phyloP scores from a whole-genome alignment of 306 rosid genomes.

The Potentilla sterilis region DNA sequence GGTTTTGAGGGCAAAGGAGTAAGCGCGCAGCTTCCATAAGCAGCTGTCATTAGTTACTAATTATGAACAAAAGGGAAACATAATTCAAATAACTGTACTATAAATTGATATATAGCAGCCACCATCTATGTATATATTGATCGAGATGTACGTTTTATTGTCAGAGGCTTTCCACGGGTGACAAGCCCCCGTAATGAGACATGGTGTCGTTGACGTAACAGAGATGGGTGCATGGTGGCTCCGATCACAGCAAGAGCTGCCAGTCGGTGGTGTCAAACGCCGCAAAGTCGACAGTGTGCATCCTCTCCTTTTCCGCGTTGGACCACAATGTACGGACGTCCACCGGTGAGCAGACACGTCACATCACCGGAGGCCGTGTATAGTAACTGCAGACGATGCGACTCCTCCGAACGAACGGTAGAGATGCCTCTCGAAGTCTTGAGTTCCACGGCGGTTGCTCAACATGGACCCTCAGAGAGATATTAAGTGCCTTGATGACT shows the following conservation, averaged over 20 bases:
- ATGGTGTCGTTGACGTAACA: conserved; percentile 13
- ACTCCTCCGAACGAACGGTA: background rate
- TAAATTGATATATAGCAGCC: background rate
- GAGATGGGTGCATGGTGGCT: background rate
- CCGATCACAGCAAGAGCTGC: background rate
- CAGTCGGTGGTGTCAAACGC: background rate
- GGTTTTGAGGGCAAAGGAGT: background rate
- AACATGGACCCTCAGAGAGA: background rate
- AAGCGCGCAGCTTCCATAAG: background rate
- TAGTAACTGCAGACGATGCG: background rate
- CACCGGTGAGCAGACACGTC: conserved; percentile 8
- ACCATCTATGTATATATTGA: background rate
- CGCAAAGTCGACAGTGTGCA: background rate
- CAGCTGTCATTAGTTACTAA: background rate
- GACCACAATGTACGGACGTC: background rate
- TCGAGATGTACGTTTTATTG: background rate
- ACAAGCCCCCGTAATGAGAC: background rate
- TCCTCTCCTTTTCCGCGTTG: background rate
- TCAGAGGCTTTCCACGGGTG: background rate
- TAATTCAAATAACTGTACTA: background rate
- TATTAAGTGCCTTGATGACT: background rate
- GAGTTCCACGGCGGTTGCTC: background rate
- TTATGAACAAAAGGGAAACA: no score
- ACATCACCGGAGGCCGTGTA: background rate
- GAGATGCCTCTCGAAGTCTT: background rate